Percentiles rank a stretch among this genome's conserved stretches.
Evolutionary conservation across 305 asterid genomes (phyloP).

Genomic region (Lippia alba): DNA sequence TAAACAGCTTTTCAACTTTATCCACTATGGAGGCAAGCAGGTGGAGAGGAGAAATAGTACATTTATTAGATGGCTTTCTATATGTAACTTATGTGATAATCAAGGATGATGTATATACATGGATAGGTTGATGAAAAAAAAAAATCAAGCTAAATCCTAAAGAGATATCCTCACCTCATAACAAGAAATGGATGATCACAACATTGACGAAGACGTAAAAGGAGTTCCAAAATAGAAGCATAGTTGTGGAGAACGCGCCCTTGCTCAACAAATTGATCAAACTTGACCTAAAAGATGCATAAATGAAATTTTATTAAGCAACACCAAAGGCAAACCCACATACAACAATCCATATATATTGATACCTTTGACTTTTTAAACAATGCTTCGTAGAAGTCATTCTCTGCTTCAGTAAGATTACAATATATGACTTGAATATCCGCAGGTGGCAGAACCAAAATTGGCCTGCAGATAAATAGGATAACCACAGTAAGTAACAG

Average conservation of each 20-base stretch:
- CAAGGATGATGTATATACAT: not conserved
- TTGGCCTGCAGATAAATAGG: conserved; percentile 63
- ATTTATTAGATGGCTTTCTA: not conserved
- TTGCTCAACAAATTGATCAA: conserved; percentile 96
- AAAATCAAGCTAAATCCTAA: conserved; percentile 15
- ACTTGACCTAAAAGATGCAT: conserved; percentile 71
- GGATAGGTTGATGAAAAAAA: not conserved
- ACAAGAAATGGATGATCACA: conserved; percentile 99
- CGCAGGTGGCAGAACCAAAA: conserved; percentile 93
- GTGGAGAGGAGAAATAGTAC: not conserved
- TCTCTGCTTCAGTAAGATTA: conserved; percentile 82
- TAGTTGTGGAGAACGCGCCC: conserved; percentile 98
- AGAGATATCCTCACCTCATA: conserved; percentile 67
- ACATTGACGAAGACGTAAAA: conserved; percentile 98
- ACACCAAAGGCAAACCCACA: conserved; percentile 19
- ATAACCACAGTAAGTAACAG: conserved; percentile 23
- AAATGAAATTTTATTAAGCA: conserved; percentile 29
- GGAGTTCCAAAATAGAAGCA: conserved; percentile 96
- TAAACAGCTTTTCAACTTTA: conserved; percentile 19
- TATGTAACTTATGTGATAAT: conserved; percentile 10
- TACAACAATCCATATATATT: conserved; percentile 24
- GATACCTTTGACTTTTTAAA: conserved; percentile 91
- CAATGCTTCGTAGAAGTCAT: conserved; percentile 92
- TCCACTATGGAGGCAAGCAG: not conserved
- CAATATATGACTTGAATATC: conserved; percentile 89